Evolutionary conservation across 2,329 filamentous ascomycete genomes (phyloP).

Genomic region (Thelonectria blattea): DNA sequence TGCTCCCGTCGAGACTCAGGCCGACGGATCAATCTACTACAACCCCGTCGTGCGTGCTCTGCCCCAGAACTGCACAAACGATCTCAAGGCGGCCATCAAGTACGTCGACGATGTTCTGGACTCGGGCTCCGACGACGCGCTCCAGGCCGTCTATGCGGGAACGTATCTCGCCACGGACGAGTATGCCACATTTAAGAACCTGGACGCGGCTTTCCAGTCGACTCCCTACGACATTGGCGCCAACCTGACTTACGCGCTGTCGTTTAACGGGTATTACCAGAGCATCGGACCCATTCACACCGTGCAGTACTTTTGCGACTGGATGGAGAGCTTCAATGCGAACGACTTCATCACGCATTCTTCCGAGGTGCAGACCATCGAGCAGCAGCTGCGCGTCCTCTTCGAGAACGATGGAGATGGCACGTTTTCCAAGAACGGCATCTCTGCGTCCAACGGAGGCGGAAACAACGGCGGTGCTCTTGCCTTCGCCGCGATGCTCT

Average conservation of each 20-base stretch:
- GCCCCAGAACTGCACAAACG: constrained; percentile 54
- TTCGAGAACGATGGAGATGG: constrained; percentile 4
- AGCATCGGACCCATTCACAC: constrained; percentile 10
- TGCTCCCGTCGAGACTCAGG: constrained; percentile 54
- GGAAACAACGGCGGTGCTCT: constrained; percentile 7
- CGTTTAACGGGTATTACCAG: constrained; percentile 13
- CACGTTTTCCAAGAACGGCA: constrained; percentile 9
- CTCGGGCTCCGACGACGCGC: not conserved
- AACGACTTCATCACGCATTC: not conserved
- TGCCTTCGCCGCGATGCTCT: constrained; percentile 18
- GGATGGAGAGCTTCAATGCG: constrained; percentile 18
- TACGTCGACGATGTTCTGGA: constrained; percentile 47
- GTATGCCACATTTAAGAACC: not conserved
- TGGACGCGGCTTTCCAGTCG: constrained; percentile 1
- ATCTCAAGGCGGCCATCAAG: constrained; percentile 53
- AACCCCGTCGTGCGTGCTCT: constrained; percentile 53
- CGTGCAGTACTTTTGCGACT: constrained; percentile 8
- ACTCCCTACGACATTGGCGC: constrained; percentile 2
- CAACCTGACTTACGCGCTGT: constrained; percentile 11
- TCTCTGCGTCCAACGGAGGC: constrained; percentile 4
- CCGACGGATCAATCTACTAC: constrained; percentile 56
- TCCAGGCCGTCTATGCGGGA: not conserved
- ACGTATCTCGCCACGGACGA: constrained; percentile 5
- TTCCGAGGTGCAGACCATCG: not conserved
- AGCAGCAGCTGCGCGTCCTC: not conserved